Percentiles rank a stretch among this genome's conserved stretches.
phyloP scores from a whole-genome alignment of 2,329 filamentous ascomycete genomes.

The Penicillium thymicola region DNA sequence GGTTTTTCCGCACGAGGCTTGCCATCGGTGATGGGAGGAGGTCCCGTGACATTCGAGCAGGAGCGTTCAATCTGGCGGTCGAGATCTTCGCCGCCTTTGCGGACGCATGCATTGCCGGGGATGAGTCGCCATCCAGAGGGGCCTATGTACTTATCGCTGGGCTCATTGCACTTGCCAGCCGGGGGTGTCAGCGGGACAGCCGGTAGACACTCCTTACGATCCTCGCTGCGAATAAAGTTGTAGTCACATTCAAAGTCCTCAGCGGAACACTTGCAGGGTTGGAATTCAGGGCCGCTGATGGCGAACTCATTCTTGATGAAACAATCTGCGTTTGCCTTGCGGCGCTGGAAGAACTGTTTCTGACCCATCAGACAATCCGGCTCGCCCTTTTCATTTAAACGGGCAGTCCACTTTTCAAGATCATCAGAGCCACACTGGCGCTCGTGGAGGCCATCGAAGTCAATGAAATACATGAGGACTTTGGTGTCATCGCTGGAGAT shows the following conservation, averaged over 20 bases:
- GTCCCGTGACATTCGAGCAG: conserved; percentile 65
- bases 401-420: conserved; percentile 85
- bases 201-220: conserved; percentile 66
- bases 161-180: conserved; percentile 68
- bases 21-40: conserved; percentile 51
- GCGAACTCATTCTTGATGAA: conserved; percentile 85
- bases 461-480: conserved; percentile 66
- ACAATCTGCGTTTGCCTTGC: conserved; percentile 84
- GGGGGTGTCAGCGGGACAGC: conserved; percentile 63
- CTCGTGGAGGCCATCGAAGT: conserved; percentile 80
- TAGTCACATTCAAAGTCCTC: conserved; percentile 95
- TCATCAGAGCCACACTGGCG: conserved; percentile 67
- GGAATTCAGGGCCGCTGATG: conserved; percentile 66
- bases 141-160: conserved; percentile 72
- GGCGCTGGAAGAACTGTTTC: conserved; percentile 78
- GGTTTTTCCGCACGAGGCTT: conserved; percentile 59
- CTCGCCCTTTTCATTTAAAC: conserved; percentile 73
- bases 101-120: conserved; percentile 72
- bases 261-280: conserved; percentile 76
- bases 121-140: conserved; percentile 91
- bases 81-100: conserved; percentile 60
- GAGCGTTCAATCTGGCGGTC: conserved; percentile 71
- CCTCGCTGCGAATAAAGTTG: conserved; percentile 70
- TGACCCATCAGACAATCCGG: conserved; percentile 94
- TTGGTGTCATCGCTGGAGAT: conserved; percentile 53